Evolutionary conservation across 2,329 filamentous ascomycete species (phyloP), one percentile per base, ranked within the genome.

Genomic region (Ophiostoma triangulosporum): DNA sequence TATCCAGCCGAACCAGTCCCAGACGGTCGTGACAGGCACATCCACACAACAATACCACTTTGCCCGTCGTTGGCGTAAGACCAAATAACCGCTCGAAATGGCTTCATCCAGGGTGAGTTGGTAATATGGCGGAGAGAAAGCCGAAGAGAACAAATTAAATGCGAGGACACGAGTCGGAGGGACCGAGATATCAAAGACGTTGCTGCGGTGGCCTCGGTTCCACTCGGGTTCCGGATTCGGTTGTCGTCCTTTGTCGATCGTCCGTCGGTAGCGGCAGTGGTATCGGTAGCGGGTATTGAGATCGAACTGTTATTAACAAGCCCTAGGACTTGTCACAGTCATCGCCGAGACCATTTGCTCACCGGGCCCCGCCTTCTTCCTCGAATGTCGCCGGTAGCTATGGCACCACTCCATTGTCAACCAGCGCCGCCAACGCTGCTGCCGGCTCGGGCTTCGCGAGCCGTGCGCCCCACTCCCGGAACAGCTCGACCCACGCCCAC

Each of bases 401-500:
- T 33, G 46, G 46, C 29, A 22, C 27, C 14, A 31, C 43, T 58
- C 32, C 53, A 20, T 31, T 54, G 26, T 46, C 46, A 22, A 20
- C 74, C 63, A 73, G 74, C 62, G 73, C 74, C 35, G 64, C 77
- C 61, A 80, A 83, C 58, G 77, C 17, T 22, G 46, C 46, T 7
- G 46, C 46, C 1, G 46, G 46, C 11, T 48, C 46, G 11, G 46
- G 78, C 52, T 74, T 84, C 50, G 73, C 70, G 51, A 67, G 65
- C 60, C 83, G 82, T 60, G 76, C 81, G 64, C 71, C 78, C 59
- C 80, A 86, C 70, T 78, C 81, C 58, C 84, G 89, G 64, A 82
- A 81, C 62, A 87, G 89, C 72, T 87, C 29, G 9, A 2, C 48
- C 9, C 31, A 36, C 32, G 9, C 87, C 50, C 85, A 93, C 68